Percentiles rank a stretch among this genome's conserved stretches.
phyloP scores from a whole-genome alignment of 2,329 filamentous ascomycete species.

The Chalara sp. region DNA sequence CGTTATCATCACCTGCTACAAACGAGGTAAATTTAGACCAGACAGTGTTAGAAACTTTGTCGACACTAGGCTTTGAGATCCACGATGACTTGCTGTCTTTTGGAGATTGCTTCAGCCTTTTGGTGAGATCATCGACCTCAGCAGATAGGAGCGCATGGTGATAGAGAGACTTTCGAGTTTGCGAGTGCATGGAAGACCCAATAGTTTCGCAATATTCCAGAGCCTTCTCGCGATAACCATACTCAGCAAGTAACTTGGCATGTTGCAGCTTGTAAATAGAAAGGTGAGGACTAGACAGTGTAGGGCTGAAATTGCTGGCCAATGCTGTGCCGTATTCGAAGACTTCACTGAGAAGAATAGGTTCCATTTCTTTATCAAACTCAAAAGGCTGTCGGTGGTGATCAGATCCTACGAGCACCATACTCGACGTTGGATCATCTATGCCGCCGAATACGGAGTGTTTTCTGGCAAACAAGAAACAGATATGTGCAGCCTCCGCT shows the following conservation, averaged over 20 bases:
- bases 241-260: slow-evolving; percentile 75
- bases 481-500: slow-evolving; percentile 87
- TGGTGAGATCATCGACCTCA: slow-evolving; percentile 75
- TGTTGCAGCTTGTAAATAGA: slow-evolving; percentile 89
- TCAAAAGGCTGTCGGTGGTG: slow-evolving; percentile 65
- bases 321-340: slow-evolving; percentile 87
- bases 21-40: slow-evolving; percentile 96
- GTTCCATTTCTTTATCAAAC: slow-evolving; percentile 73
- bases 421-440: slow-evolving; percentile 71
- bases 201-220: slow-evolving; percentile 89
- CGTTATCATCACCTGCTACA: slow-evolving; percentile 82
- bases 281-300: slow-evolving; percentile 67
- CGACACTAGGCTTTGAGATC: slow-evolving; percentile 93
- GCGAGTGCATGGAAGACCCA: slow-evolving; percentile 64
- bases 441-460: slow-evolving; percentile 69
- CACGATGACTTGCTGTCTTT: slow-evolving; percentile 77
- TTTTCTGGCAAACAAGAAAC: slow-evolving; percentile 78
- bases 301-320: slow-evolving; percentile 46
- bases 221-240: slow-evolving; percentile 75
- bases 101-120: slow-evolving; percentile 77
- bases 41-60: slow-evolving; percentile 86
- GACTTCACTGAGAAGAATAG: slow-evolving; percentile 89
- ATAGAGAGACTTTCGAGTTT: slow-evolving; percentile 80
- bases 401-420: slow-evolving; percentile 81
- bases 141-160: slow-evolving; percentile 70